Evolutionary conservation across 441 rosid genomes (phyloP).

Genomic region (Raphanus hybrid): DNA sequence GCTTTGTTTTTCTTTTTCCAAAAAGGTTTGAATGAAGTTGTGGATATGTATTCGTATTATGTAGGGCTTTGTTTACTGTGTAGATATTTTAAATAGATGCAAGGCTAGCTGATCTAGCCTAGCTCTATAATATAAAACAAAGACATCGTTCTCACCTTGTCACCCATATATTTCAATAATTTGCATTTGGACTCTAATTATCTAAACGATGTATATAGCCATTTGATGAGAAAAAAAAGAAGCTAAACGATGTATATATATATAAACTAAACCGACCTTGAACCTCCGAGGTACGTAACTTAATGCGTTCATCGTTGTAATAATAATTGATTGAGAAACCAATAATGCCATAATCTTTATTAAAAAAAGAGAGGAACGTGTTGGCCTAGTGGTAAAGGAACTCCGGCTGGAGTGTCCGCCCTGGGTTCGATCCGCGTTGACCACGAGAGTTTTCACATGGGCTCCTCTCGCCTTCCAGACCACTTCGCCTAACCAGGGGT

Average conservation of each 20-base stretch:
- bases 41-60: neutral
- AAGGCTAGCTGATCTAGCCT: neutral
- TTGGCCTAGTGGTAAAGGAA: too few species aligned
- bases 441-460: too few species aligned
- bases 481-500: too few species aligned
- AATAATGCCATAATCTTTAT: neutral
- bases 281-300: neutral
- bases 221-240: too few species aligned
- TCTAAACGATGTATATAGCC: neutral
- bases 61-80: neutral
- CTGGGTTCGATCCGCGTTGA: too few species aligned
- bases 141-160: neutral
- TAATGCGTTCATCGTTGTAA: conserved; percentile 14
- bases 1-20: neutral
- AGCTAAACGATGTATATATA: neutral
- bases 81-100: neutral
- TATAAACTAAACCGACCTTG: neutral
- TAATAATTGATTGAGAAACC: neutral
- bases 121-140: neutral
- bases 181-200: neutral
- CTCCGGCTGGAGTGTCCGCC: too few species aligned
- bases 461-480: too few species aligned
- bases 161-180: neutral
- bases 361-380: too few species aligned
- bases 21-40: neutral